Percentiles rank a stretch among this genome's conserved stretches.
Evolutionary conservation across 169 alveolate genomes (phyloP).

Genomic region (Eimeria zaria): DNA sequence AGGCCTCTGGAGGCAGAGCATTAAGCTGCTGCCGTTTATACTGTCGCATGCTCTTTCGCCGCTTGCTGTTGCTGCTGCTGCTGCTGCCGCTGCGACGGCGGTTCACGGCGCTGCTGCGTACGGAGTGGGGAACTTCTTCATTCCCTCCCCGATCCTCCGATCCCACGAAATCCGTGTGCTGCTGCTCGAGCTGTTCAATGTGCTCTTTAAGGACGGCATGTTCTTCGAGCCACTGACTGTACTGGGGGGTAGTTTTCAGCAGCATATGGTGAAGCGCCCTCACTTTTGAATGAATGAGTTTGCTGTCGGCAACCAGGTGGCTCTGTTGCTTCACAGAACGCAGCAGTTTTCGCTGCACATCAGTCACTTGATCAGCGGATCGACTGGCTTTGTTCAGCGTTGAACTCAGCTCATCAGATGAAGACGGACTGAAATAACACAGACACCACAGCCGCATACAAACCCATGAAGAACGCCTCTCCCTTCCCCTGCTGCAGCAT

Average conservation of each 20-base stretch:
- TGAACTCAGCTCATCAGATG: constrained; percentile 39
- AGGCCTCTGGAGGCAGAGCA: background rate
- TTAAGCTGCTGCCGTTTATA: constrained; percentile 47
- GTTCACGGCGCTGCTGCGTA: constrained; percentile 9
- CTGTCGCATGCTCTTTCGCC: constrained; percentile 36
- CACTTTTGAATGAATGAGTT: constrained; percentile 48
- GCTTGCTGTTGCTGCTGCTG: constrained; percentile 42
- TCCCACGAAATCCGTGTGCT: constrained; percentile 5
- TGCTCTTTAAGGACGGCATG: constrained; percentile 23
- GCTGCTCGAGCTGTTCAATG: constrained; percentile 65
- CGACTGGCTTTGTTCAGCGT: constrained; percentile 48
- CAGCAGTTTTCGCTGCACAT: constrained; percentile 53
- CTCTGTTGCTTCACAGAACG: constrained; percentile 25
- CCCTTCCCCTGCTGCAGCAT: no score
- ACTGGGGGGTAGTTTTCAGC: background rate
- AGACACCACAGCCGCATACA: no score
- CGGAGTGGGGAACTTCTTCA: background rate
- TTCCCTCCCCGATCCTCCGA: background rate
- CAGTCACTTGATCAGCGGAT: constrained; percentile 45
- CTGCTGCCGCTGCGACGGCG: constrained; percentile 53
- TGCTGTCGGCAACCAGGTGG: constrained; percentile 69
- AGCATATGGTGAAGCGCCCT: constrained; percentile 27
- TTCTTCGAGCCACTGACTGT: constrained; percentile 63
- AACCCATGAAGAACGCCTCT: no score
- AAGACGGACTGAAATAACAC: constrained; percentile 10